Evolutionary conservation across 2,329 filamentous ascomycete species (phyloP).

Genomic region (Penicillium sclerotigenum): DNA sequence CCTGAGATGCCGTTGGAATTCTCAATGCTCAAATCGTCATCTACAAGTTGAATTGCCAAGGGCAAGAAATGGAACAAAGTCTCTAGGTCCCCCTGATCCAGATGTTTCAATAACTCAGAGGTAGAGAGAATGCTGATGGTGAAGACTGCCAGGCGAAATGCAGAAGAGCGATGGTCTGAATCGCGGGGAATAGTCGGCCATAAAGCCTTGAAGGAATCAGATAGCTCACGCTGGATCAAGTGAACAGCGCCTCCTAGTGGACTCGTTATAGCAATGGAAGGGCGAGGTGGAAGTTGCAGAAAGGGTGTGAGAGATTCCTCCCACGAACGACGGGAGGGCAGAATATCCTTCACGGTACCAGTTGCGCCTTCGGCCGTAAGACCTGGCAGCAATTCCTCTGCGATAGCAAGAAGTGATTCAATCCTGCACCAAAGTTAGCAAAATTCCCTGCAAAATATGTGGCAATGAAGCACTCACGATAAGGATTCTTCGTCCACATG

Average conservation of each 20-base stretch:
- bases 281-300: slow-evolving; percentile 38
- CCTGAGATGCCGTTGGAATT: slow-evolving; percentile 55
- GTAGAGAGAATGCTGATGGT: slow-evolving; percentile 56
- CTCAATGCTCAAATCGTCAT: slow-evolving; percentile 59
- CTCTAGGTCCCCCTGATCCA: slow-evolving; percentile 34
- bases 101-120: slow-evolving; percentile 33
- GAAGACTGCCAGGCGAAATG: slow-evolving; percentile 73
- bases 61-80: slow-evolving; percentile 52
- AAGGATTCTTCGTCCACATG: slow-evolving; percentile 45
- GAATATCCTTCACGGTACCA: slow-evolving; percentile 45
- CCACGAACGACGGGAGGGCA: slow-evolving; percentile 68
- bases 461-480: slow-evolving; percentile 39
- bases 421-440: slow-evolving; percentile 40
- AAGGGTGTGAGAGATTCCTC: slow-evolving; percentile 58
- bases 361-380: slow-evolving; percentile 27
- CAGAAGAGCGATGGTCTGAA: slow-evolving; percentile 65
- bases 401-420: slow-evolving; percentile 56
- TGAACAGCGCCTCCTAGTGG: slow-evolving; percentile 68
- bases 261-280: slow-evolving; percentile 71
- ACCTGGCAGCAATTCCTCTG: slow-evolving; percentile 47
- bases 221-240: slow-evolving; percentile 49
- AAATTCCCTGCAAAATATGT: slow-evolving; percentile 25
- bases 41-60: slow-evolving; percentile 55
- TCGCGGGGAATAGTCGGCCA: slow-evolving; percentile 54
- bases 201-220: slow-evolving; percentile 23